phyloP scores from a whole-genome alignment of 768 basidiomycete genomes.

The Leccinum arenicola region DNA sequence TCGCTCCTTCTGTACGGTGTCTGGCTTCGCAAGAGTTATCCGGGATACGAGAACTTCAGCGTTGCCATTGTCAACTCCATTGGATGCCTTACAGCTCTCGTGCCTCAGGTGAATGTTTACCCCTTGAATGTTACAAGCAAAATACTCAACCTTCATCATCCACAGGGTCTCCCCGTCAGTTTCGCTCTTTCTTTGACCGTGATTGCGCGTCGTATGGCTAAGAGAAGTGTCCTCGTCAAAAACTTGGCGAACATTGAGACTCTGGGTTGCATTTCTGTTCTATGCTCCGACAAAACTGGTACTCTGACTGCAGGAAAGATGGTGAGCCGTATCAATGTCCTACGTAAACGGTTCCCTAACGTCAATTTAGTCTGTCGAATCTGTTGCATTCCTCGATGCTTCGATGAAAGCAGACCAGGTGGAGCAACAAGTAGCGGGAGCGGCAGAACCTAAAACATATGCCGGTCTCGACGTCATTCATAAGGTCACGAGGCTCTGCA shows the following conservation, averaged over 20 bases:
- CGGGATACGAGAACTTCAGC: conserved; percentile 33
- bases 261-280: conserved; percentile 47
- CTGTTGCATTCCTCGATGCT: conserved; percentile 36
- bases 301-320: conserved; percentile 48
- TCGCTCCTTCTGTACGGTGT: conserved; percentile 38
- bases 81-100: conserved; percentile 37
- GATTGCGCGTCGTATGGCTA: conserved; percentile 45
- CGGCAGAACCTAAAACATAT: conserved; percentile 12
- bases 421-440: conserved; percentile 1
- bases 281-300: conserved; percentile 55
- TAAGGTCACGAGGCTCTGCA: conserved; percentile 49
- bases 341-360: background rate
- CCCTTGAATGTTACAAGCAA: background rate
- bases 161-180: conserved; percentile 35
- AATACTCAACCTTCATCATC: background rate
- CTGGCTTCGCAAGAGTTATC: conserved; percentile 36
- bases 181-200: conserved; percentile 52
- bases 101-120: conserved; percentile 32
- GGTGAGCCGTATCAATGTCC: conserved; percentile 22
- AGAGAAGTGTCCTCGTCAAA: conserved; percentile 45
- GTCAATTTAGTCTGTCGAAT: conserved; percentile 34
- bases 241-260: conserved; percentile 51
- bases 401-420: conserved; percentile 17
- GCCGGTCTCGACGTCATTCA: conserved; percentile 27
- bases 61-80: conserved; percentile 37